Conservation (phyloP, 1,284 basidiomycete species). For the Ustilago shanxiensis region DNA sequence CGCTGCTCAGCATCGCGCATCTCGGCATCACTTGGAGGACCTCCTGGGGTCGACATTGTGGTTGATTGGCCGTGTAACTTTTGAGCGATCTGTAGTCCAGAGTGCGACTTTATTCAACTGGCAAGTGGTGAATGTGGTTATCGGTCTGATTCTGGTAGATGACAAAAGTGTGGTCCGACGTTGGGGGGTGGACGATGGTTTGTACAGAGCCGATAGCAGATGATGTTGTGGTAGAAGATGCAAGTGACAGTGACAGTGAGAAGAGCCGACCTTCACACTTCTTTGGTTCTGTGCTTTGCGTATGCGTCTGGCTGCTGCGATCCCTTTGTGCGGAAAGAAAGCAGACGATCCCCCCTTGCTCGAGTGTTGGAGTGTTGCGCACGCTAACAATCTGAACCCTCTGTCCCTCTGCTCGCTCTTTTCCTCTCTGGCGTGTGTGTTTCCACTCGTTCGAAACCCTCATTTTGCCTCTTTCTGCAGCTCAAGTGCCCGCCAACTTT, state of each 20-base stretch:
- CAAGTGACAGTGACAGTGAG: not conserved
- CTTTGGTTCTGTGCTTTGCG: not conserved
- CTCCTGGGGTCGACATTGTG: constrained; percentile 52
- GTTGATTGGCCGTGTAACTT: not conserved
- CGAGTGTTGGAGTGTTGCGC: constrained; percentile 20
- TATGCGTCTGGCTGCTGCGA: not conserved
- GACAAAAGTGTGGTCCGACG: not conserved
- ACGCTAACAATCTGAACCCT: not conserved
- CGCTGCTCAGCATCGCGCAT: constrained; percentile 53
- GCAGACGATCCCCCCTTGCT: not conserved
- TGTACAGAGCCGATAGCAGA: not conserved
- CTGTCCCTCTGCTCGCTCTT: too few relatives aligned
- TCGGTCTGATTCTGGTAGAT: not conserved
- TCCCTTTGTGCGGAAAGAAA: not conserved
- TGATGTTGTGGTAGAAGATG: constrained; percentile 5
- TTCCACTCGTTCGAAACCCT: too few relatives aligned
- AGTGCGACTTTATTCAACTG: not conserved
- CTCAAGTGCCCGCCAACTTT: constrained; percentile 15
- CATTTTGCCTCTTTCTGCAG: constrained; percentile 2
- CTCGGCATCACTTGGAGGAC: constrained; percentile 44
- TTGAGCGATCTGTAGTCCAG: not conserved
- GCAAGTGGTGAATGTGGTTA: not conserved
- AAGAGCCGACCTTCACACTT: not conserved
- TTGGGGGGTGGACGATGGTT: not conserved
- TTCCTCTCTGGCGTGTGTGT: too few relatives aligned